Conservation (phyloP, 2,329 filamentous ascomycete genomes). For the Aspergillus calidoustus region DNA sequence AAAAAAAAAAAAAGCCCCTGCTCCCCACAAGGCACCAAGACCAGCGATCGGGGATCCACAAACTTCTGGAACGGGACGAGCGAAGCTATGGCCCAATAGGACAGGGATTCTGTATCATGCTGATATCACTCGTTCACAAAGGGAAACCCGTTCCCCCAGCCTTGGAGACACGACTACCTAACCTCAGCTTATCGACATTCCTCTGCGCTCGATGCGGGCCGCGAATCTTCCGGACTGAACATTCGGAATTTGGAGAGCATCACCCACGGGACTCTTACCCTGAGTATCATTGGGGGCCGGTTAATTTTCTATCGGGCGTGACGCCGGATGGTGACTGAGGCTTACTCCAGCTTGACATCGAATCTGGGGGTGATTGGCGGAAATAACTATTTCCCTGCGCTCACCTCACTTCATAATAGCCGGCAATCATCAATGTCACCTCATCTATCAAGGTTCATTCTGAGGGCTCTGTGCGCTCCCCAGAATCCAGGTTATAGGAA, state of each 20-base stretch:
- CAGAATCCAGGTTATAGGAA: slow-evolving; percentile 4
- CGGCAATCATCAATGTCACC: not conserved
- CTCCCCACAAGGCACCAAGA: slow-evolving; percentile 28
- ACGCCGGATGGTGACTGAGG: not conserved
- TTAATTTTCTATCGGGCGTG: not conserved
- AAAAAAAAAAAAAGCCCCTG: not conserved
- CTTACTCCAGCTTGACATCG: not conserved
- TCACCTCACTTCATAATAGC: not conserved
- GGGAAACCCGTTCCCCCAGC: slow-evolving; percentile 9
- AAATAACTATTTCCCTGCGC: slow-evolving; percentile 11
- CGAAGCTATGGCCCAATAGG: slow-evolving; percentile 21
- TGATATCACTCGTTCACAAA: slow-evolving; percentile 27
- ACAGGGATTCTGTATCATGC: slow-evolving; percentile 17
- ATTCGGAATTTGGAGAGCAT: not conserved
- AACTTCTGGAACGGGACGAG: slow-evolving; percentile 32
- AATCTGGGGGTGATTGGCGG: slow-evolving; percentile 13
- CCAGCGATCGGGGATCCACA: slow-evolving; percentile 29
- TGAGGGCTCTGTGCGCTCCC: not conserved
- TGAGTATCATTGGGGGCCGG: not conserved
- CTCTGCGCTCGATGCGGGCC: slow-evolving; percentile 23
- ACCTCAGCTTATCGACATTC: not conserved
- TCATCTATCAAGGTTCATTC: not conserved
- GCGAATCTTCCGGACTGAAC: slow-evolving; percentile 22
- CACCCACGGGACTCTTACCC: not conserved
- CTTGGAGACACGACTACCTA: not conserved